Conservation (phyloP, 2,329 filamentous ascomycete genomes). For the Hirsutella rhossiliensis region DNA sequence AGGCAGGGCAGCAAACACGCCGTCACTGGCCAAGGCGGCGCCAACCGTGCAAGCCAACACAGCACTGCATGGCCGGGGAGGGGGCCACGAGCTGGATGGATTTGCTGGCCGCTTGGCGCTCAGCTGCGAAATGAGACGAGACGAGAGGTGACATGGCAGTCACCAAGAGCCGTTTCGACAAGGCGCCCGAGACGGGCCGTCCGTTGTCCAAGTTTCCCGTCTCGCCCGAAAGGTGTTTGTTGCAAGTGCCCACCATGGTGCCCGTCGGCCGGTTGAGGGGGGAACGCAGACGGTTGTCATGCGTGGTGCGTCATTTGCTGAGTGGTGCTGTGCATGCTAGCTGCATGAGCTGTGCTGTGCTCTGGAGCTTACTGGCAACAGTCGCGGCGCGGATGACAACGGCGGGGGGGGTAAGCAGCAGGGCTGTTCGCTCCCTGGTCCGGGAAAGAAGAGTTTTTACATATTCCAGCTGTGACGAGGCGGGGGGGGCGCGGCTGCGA, state of each 20-base stretch:
- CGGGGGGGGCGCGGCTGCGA: background rate
- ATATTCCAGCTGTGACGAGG: background rate
- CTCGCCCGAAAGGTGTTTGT: no score
- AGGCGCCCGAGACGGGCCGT: no score
- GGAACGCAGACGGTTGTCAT: background rate
- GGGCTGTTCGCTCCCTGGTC: background rate
- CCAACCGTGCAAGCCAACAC: slow-evolving; percentile 28
- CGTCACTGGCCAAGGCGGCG: slow-evolving; percentile 23
- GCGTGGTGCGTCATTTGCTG: background rate
- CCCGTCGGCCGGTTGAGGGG: background rate
- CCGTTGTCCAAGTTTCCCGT: no score
- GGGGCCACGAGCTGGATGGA: background rate
- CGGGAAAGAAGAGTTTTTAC: slow-evolving; percentile 1
- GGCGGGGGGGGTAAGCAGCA: slow-evolving; percentile 2
- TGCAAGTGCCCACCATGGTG: background rate
- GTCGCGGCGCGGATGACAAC: background rate
- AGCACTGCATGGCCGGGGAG: slow-evolving; percentile 23
- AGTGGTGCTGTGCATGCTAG: background rate
- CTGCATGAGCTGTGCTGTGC: background rate
- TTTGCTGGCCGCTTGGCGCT: background rate
- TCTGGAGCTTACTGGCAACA: background rate
- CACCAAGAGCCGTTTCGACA: no score
- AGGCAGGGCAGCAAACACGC: slow-evolving; percentile 22
- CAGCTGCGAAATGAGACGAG: slow-evolving; percentile 1
- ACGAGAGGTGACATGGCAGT: background rate